These are phyloP conservation scores for Mortierella claussenii DNA, from an alignment of 192 early-diverging fungal genomes.

Conservation along the genomic window DNA sequence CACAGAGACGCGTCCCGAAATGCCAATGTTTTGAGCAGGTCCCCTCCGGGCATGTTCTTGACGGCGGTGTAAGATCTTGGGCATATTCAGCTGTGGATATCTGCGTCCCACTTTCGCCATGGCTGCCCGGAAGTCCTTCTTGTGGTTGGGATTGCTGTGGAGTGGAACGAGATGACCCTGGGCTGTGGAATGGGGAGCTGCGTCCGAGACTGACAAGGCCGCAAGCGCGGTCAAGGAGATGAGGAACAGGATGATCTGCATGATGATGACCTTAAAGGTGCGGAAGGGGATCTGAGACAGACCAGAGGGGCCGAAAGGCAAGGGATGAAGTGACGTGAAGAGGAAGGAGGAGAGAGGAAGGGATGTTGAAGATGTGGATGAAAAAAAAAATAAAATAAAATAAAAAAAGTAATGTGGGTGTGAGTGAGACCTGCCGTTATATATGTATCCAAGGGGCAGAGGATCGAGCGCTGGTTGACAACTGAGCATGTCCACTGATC, in stretches of 20 bases:
- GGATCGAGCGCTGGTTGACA: neutral
- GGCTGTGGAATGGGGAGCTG: neutral
- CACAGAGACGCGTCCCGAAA: neutral
- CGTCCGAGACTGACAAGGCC: neutral
- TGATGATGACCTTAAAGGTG: neutral
- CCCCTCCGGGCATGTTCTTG: too few species aligned
- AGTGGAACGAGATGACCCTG: constrained; percentile 2
- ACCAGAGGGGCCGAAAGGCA: too few species aligned
- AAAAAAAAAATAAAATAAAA: neutral
- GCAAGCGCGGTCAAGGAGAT: too few species aligned
- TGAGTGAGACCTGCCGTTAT: neutral
- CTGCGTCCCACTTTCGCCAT: constrained; percentile 2
- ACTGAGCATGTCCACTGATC: neutral
- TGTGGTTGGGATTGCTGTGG: constrained; percentile 7
- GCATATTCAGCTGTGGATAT: constrained; percentile 2
- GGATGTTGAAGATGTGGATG: neutral
- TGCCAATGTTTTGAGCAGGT: too few species aligned
- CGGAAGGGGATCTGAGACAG: too few species aligned
- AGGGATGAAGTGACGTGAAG: neutral
- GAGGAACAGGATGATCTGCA: neutral
- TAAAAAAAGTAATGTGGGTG: neutral
- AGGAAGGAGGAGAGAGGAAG: neutral
- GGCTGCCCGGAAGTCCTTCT: constrained; percentile 12
- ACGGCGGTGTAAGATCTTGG: neutral
- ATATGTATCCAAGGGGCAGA: neutral